These are phyloP conservation scores for Sporormia fimetaria DNA, from an alignment of 495 filamentous ascomycete genomes.

Conservation along the genomic window DNA sequence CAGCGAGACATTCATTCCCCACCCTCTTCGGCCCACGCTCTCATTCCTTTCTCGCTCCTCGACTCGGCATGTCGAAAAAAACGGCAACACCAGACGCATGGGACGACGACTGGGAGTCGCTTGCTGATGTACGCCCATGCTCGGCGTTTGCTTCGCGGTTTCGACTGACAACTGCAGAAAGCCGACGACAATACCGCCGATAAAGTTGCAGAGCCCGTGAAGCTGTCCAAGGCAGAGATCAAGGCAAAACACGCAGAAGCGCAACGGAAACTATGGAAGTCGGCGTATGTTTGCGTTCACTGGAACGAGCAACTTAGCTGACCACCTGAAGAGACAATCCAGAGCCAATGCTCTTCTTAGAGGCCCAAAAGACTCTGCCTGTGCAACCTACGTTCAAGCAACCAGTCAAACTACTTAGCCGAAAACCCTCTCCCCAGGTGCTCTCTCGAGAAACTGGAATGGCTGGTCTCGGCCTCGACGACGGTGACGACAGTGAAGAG, in stretches of 20 bases:
- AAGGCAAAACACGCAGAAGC: conserved; percentile 68
- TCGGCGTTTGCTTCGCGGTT: not conserved
- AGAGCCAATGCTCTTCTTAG: conserved; percentile 61
- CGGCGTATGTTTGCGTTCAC: conserved; percentile 52
- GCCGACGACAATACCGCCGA: conserved; percentile 20
- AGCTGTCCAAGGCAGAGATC: conserved; percentile 62
- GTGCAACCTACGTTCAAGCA: conserved; percentile 75
- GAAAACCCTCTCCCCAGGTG: conserved; percentile 53
- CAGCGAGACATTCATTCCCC: not conserved
- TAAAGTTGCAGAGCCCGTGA: conserved; percentile 17
- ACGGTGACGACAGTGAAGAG: conserved; percentile 56
- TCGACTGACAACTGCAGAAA: conserved; percentile 31
- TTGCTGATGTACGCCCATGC: conserved; percentile 52
- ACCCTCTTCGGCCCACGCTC: conserved; percentile 1
- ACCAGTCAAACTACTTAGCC: conserved; percentile 67
- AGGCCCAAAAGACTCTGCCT: conserved; percentile 53
- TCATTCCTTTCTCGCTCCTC: not conserved
- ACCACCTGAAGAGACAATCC: conserved; percentile 40
- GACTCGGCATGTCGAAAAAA: conserved; percentile 33
- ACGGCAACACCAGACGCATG: conserved; percentile 61
- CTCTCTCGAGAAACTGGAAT: conserved; percentile 43
- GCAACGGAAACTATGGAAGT: conserved; percentile 77
- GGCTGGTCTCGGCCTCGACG: conserved; percentile 39
- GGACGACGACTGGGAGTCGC: conserved; percentile 80
- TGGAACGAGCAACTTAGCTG: conserved; percentile 18